phyloP scores from a whole-genome alignment of 805 yeast species.

The Alloascoidea africana region DNA sequence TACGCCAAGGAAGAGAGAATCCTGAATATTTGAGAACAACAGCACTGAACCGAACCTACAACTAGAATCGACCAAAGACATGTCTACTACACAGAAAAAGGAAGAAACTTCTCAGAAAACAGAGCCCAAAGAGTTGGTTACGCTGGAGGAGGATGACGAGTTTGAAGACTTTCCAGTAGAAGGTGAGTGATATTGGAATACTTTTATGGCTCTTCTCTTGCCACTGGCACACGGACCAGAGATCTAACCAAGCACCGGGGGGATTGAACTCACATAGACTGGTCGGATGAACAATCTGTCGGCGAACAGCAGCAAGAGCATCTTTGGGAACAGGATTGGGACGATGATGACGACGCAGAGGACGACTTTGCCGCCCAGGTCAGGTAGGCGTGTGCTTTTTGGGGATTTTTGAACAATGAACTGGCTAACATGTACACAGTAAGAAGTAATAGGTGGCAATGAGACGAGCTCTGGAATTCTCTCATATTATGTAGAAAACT shows the following conservation, averaged over 20 bases:
- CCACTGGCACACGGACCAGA: too few species aligned
- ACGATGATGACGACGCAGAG: slow-evolving; percentile 76
- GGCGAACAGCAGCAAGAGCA: slow-evolving; percentile 31
- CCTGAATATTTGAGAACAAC: too few species aligned
- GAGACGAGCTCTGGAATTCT: too few species aligned
- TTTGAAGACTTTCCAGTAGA: slow-evolving; percentile 95
- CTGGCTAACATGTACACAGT: too few species aligned
- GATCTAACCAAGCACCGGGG: too few species aligned
- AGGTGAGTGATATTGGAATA: slow-evolving; percentile 29
- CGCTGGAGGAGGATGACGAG: slow-evolving; percentile 91
- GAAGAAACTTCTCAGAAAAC: slow-evolving; percentile 4
- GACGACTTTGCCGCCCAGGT: slow-evolving; percentile 74
- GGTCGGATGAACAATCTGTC: slow-evolving; percentile 41
- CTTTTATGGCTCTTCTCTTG: too few species aligned
- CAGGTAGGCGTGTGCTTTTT: slow-evolving; percentile 23
- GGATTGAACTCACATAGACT: slow-evolving; percentile 23
- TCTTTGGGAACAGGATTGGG: slow-evolving; percentile 98
- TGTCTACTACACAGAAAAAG: slow-evolving; percentile 4
- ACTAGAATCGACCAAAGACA: too few species aligned
- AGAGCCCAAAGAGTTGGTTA: slow-evolving; percentile 28
- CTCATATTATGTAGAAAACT: too few species aligned
- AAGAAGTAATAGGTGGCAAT: too few species aligned
- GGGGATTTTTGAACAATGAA: slow-evolving; percentile 11
- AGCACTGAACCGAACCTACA: too few species aligned
- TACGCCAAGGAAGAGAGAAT: too few species aligned